Conservation (phyloP, 2,329 filamentous ascomycete species). For the Calycina marina region DNA sequence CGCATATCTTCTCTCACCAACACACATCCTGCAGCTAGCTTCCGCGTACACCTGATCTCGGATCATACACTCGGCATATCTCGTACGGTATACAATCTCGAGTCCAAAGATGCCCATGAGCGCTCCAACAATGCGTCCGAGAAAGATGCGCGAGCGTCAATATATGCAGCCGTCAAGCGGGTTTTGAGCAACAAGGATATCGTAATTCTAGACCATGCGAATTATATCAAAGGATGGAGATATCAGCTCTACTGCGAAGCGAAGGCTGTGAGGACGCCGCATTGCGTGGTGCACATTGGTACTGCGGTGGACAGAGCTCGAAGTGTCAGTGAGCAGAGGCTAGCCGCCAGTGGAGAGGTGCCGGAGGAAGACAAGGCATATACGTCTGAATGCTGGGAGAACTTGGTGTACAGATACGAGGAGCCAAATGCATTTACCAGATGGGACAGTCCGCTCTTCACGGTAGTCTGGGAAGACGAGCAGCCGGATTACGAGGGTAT, state of each 20-base stretch:
- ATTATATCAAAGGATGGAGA: conserved; percentile 83
- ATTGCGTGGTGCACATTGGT: conserved; percentile 56
- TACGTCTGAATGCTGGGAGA: conserved; percentile 20
- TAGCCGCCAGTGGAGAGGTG: conserved; percentile 25
- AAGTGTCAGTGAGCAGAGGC: conserved; percentile 44
- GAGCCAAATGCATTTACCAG: conserved; percentile 74
- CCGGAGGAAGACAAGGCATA: conserved; percentile 20
- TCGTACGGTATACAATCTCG: conserved; percentile 56
- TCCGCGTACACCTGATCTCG: conserved; percentile 60
- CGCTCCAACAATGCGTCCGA: conserved; percentile 61
- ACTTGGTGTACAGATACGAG: conserved; percentile 54
- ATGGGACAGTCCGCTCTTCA: conserved; percentile 76
- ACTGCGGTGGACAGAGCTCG: conserved; percentile 36
- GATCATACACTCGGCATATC: conserved; percentile 57
- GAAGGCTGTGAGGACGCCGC: conserved; percentile 63
- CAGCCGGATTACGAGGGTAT: conserved; percentile 52
- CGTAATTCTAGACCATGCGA: conserved; percentile 65
- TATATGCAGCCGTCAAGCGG: conserved; percentile 68
- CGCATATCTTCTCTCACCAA: conserved; percentile 22
- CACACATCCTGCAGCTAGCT: conserved; percentile 23
- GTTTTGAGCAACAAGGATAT: conserved; percentile 58
- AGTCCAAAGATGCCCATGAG: conserved; percentile 39
- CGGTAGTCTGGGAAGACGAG: conserved; percentile 62
- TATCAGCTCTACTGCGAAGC: conserved; percentile 79
- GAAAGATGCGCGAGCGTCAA: conserved; percentile 65